Evolutionary conservation across 1,139 yeast genomes (phyloP), one percentile per base, ranked within the genome.

Genomic region (Debaryomycetaceae sp.): DNA sequence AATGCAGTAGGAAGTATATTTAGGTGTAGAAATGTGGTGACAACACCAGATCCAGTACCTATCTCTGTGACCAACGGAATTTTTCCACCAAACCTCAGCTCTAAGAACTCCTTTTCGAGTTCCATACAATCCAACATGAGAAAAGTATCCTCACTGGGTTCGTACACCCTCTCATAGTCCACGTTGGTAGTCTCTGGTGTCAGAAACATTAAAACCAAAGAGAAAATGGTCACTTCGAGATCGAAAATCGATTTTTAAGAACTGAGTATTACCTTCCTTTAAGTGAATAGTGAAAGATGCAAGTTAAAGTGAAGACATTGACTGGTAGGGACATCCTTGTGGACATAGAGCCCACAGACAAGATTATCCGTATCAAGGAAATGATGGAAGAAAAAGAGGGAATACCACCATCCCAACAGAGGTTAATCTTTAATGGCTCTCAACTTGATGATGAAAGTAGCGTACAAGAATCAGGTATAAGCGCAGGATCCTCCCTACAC

Each of bases 351-450:
- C 83, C 89, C 41, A 64, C 78, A 7, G 96, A 89, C 59, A 81
- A 77, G 60, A 84, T 91, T 49, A 80, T 84, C 53, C 81, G 88
- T 43, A 83, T 93, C 68, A 93, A 93, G 68, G 98, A 93, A 64
- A 80, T 87, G 65, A 83, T 93, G 73, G 98, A 93, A 65, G 97
- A 93, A 60, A 88, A 90, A 60, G 99, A 93, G 64, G 99, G 99
- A 4, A 93, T 93, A 47, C 97, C 98, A 5, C 98, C 99, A 20
- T 83, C 89, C 31, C 99, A 93, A 66, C 99, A 93, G 65, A 78
- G 97, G 55, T 79, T 93, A 53, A 86, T 93, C 59, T 90, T 81
- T 68, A 84, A 87, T 49, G 99, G 99, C 20, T 87, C 90, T 57
- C 97, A 91, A 68, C 80, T 93, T 83, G 84, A 83, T 53, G 96